phyloP scores from a whole-genome alignment of 2,329 filamentous ascomycete genomes.

The Aspergillus phoenicis region DNA sequence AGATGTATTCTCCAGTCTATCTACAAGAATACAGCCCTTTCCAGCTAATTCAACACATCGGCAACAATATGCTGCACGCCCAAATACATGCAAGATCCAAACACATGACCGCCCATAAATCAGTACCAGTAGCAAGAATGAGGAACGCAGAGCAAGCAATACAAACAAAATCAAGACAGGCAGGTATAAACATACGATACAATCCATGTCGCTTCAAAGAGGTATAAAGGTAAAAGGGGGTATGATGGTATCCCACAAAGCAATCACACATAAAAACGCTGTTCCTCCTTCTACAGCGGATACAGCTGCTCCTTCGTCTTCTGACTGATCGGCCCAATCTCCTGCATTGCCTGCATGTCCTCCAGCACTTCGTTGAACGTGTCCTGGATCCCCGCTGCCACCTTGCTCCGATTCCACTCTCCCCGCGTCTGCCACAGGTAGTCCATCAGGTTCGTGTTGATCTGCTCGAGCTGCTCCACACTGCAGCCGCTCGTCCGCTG shows the following conservation, averaged over 20 bases:
- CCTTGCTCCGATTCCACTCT: slow-evolving; percentile 80
- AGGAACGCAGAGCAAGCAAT: not conserved
- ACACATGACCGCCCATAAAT: not conserved
- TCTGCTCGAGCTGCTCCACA: slow-evolving; percentile 93
- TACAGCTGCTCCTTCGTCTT: slow-evolving; percentile 34
- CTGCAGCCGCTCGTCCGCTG: slow-evolving; percentile 73
- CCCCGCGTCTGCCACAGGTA: slow-evolving; percentile 77
- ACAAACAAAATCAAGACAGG: not conserved
- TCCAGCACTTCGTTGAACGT: slow-evolving; percentile 71
- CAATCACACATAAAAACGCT: slow-evolving; percentile 5
- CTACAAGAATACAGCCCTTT: not conserved
- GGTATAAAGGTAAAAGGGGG: too few species aligned
- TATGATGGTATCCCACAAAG: slow-evolving; percentile 7
- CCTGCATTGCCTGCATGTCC: slow-evolving; percentile 60
- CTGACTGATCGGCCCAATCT: slow-evolving; percentile 40
- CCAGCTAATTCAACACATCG: not conserved
- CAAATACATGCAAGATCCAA: too few species aligned
- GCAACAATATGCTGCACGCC: too few species aligned
- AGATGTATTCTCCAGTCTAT: not conserved
- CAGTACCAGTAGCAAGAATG: not conserved
- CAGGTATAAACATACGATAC: slow-evolving; percentile 21
- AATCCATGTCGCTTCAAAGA: slow-evolving; percentile 13
- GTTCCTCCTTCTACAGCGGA: slow-evolving; percentile 1
- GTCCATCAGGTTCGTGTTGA: slow-evolving; percentile 88
- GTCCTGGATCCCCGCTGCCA: slow-evolving; percentile 63